These are phyloP conservation scores for Casuarina glauca DNA, from an alignment of 306 rosid species.

Conservation along the genomic window DNA sequence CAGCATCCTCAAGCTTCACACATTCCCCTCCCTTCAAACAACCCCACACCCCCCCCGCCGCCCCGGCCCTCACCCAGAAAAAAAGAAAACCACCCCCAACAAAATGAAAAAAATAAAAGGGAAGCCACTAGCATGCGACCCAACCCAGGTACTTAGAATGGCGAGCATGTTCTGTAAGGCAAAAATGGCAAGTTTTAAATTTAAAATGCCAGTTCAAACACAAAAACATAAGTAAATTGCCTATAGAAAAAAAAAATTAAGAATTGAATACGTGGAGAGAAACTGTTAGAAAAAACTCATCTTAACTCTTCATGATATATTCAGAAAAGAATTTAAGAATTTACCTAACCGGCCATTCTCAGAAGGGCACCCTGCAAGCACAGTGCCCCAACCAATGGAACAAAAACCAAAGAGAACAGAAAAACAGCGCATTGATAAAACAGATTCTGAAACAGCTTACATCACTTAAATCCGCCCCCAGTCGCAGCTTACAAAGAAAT, in stretches of 20 bases:
- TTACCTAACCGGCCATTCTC: not conserved
- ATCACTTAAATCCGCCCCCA: too few species aligned
- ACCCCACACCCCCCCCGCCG: too few species aligned
- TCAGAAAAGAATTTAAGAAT: not conserved
- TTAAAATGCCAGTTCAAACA: not conserved
- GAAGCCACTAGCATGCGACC: too few species aligned
- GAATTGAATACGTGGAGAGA: not conserved
- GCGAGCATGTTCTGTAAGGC: not conserved
- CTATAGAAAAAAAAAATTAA: not conserved
- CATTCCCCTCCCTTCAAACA: not conserved
- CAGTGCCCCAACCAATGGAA: not conserved
- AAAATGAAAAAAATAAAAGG: too few species aligned
- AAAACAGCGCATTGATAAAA: too few species aligned
- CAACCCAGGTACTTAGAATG: not conserved
- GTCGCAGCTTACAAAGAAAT: not conserved
- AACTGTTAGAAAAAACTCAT: not conserved
- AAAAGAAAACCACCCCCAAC: too few species aligned
- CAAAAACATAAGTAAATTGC: not conserved
- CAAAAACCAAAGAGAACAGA: not conserved
- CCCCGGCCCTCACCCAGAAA: too few species aligned
- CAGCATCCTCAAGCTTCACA: not conserved
- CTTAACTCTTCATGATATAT: not conserved
- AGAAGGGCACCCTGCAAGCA: constrained; percentile 4
- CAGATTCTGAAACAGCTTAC: too few species aligned
- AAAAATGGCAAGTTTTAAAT: too few species aligned